Evolutionary conservation across 345 rosid genomes (phyloP).

Genomic region (Noccaea bulbosa): DNA sequence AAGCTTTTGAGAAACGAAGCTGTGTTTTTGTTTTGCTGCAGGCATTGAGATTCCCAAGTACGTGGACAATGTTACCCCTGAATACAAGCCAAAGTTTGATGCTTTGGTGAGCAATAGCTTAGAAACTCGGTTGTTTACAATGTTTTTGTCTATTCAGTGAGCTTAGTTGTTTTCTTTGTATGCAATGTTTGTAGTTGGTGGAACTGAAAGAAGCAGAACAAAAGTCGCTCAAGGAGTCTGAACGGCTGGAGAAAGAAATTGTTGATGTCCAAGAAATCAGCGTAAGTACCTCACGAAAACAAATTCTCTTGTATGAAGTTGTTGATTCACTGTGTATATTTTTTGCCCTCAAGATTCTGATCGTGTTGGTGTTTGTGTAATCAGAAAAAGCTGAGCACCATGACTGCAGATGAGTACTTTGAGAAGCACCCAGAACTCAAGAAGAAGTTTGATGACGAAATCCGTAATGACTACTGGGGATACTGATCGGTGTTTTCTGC

Average conservation of each 20-base stretch:
- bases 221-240: constrained; percentile 82
- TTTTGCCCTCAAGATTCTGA: constrained; percentile 8
- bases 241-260: constrained; percentile 82
- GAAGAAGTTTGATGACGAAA: constrained; percentile 95
- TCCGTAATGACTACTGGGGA: constrained; percentile 95
- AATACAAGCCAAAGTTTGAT: constrained; percentile 94
- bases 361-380: constrained; percentile 12
- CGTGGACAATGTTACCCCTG: constrained; percentile 85
- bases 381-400: constrained; percentile 95
- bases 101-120: constrained; percentile 63
- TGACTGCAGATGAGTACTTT: constrained; percentile 98
- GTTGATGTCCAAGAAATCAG: constrained; percentile 84
- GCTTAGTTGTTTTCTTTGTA: constrained; percentile 1
- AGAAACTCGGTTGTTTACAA: background rate
- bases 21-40: constrained; percentile 39
- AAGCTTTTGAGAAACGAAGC: background rate
- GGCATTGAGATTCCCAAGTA: constrained; percentile 86
- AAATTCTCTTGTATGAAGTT: background rate
- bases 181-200: constrained; percentile 56
- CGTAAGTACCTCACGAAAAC: constrained; percentile 47
- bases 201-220: constrained; percentile 93
- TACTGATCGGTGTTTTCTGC: constrained; percentile 50
- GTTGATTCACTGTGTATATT: background rate
- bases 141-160: background rate
- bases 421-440: constrained; percentile 94